phyloP scores from a whole-genome alignment of 2,329 filamentous ascomycete species.

The Elsinoe fawcettii region DNA sequence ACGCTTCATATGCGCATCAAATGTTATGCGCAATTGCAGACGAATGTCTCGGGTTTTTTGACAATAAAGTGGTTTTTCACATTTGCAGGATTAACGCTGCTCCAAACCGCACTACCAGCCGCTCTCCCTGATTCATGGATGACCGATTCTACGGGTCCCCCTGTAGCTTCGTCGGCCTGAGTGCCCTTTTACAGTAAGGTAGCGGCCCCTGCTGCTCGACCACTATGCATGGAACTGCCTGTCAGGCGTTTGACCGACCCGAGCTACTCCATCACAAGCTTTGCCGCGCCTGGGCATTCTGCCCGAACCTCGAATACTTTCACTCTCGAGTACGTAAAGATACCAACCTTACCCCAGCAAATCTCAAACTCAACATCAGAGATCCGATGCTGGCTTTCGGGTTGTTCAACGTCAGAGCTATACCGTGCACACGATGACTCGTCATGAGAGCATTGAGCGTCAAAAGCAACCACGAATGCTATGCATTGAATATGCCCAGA shows the following conservation, averaged over 20 bases:
- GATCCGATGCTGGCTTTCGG: not conserved
- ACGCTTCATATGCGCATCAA: not conserved
- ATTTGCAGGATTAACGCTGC: not conserved
- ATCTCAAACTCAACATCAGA: conserved; percentile 2
- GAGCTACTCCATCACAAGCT: conserved; percentile 5
- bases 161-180: conserved; percentile 6
- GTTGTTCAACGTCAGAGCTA: not conserved
- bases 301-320: conserved; percentile 3
- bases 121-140: conserved; percentile 1
- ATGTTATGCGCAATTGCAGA: not conserved
- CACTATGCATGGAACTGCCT: conserved; percentile 11
- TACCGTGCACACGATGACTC: not conserved
- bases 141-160: conserved; percentile 1
- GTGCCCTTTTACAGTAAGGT: not conserved
- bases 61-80: not conserved
- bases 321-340: conserved; percentile 2
- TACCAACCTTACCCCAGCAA: not conserved
- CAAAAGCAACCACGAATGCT: not conserved
- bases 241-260: conserved; percentile 9
- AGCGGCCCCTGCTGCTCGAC: not conserved
- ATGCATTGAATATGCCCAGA: not conserved
- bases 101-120: not conserved
- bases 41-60: not conserved
- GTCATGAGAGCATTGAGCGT: not conserved
- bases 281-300: conserved; percentile 10